phyloP scores from a whole-genome alignment of 495 filamentous ascomycete genomes.

The Glarea lozoyensis region DNA sequence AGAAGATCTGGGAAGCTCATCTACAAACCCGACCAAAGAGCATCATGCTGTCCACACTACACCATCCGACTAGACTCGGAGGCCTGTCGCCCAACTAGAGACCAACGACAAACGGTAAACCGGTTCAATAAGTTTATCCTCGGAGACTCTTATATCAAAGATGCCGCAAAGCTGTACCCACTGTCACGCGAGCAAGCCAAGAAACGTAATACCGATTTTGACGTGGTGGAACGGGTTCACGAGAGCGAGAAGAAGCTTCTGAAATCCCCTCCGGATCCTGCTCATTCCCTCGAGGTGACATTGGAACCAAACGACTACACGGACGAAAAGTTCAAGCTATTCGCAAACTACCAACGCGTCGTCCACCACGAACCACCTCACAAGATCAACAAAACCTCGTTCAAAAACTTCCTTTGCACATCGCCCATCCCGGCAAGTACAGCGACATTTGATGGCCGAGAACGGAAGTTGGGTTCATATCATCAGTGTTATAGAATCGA shows the following conservation, averaged over 20 bases:
- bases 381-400: slow-evolving; percentile 59
- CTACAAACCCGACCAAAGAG: slow-evolving; percentile 78
- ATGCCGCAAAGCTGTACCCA: slow-evolving; percentile 65
- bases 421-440: slow-evolving; percentile 59
- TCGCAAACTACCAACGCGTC: slow-evolving; percentile 73
- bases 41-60: slow-evolving; percentile 93
- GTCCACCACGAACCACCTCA: slow-evolving; percentile 68
- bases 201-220: slow-evolving; percentile 62
- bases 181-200: slow-evolving; percentile 73
- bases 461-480: slow-evolving; percentile 71
- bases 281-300: slow-evolving; percentile 68
- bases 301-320: slow-evolving; percentile 74
- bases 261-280: slow-evolving; percentile 43
- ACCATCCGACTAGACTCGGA: slow-evolving; percentile 75
- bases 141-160: slow-evolving; percentile 67
- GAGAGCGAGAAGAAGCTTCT: slow-evolving; percentile 38
- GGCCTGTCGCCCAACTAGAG: slow-evolving; percentile 60
- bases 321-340: slow-evolving; percentile 79
- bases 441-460: slow-evolving; percentile 31
- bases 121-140: slow-evolving; percentile 82
- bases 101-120: slow-evolving; percentile 82
- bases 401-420: slow-evolving; percentile 74
- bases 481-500: slow-evolving; percentile 94
- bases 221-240: slow-evolving; percentile 64
- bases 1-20: slow-evolving; percentile 74